Evolutionary conservation across 2,329 filamentous ascomycete genomes (phyloP).

Genomic region (Orbilia quercus): DNA sequence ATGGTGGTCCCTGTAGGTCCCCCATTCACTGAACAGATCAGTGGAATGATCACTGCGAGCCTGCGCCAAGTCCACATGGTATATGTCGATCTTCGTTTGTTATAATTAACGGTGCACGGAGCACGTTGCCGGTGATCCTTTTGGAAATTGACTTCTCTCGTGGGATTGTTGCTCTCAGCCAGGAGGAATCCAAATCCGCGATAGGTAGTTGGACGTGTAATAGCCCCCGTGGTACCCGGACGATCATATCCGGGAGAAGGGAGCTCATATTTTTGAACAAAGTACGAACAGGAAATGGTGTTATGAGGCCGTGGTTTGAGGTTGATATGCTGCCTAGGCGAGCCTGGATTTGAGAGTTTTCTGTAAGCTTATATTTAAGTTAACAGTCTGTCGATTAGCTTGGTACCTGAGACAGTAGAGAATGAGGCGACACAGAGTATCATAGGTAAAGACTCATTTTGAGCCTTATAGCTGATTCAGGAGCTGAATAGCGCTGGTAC

Average conservation of each 20-base stretch:
- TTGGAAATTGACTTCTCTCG: conserved; percentile 5
- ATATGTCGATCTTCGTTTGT: background rate
- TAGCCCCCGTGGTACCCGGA: conserved; percentile 12
- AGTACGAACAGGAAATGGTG: conserved; percentile 38
- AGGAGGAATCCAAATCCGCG: conserved; percentile 5
- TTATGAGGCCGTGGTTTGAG: conserved; percentile 42
- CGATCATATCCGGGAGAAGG: conserved; percentile 15
- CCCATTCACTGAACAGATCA: conserved; percentile 19
- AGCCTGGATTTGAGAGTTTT: conserved; percentile 32
- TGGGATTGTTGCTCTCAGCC: conserved; percentile 17
- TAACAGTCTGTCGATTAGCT: background rate
- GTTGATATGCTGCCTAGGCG: conserved; percentile 20
- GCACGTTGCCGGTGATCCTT: conserved; percentile 10
- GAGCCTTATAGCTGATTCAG: conserved; percentile 6
- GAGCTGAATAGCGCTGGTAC: conserved; percentile 24
- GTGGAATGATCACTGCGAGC: conserved; percentile 14
- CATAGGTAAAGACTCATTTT: too few relatives aligned
- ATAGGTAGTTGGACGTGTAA: conserved; percentile 34
- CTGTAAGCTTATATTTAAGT: background rate
- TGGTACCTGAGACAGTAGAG: too few relatives aligned
- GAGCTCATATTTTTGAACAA: conserved; percentile 14
- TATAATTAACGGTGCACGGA: conserved; percentile 5
- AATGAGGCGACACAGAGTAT: too few relatives aligned
- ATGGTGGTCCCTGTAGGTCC: conserved; percentile 8
- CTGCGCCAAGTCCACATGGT: conserved; percentile 29